A percentile compares a stretch with the other conserved stretches of the same genome.
Conservation (phyloP, 148 eudicot genomes). For the Chenopodium formosanum region DNA sequence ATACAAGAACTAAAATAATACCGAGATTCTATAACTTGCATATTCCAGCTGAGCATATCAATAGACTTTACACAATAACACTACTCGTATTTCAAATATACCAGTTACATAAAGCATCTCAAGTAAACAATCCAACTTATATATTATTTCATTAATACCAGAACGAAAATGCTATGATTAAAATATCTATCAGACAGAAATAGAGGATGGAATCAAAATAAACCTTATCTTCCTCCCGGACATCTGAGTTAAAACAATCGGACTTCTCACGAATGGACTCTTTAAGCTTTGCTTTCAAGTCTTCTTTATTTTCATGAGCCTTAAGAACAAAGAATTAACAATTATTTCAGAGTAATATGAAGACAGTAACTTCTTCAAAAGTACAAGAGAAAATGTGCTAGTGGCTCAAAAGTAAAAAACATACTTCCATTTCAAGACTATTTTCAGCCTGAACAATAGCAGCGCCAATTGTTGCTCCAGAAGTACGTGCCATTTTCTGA, state of each 20-base stretch:
- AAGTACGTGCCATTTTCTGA: slow-evolving; percentile 58
- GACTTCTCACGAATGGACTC: slow-evolving; percentile 74
- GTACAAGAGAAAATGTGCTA: slow-evolving; percentile 20
- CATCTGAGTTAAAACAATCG: slow-evolving; percentile 69
- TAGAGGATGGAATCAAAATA: neutral
- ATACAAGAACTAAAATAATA: neutral
- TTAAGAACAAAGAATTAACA: slow-evolving; percentile 25
- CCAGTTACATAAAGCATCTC: neutral
- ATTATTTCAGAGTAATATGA: neutral
- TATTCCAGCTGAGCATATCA: neutral
- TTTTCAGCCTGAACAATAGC: slow-evolving; percentile 90
- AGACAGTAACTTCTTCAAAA: slow-evolving; percentile 1
- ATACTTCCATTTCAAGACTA: slow-evolving; percentile 70
- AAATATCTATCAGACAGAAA: neutral
- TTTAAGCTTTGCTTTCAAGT: slow-evolving; percentile 77
- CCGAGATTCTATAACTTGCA: neutral
- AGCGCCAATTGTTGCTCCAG: slow-evolving; percentile 75
- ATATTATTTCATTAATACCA: neutral
- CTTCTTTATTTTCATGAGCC: slow-evolving; percentile 79
- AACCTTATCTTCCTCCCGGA: slow-evolving; percentile 89
- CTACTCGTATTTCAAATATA: neutral
- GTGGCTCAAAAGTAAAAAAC: slow-evolving; percentile 36
- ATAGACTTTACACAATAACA: neutral
- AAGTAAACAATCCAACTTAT: neutral
- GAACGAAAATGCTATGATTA: neutral